phyloP scores from a whole-genome alignment of 306 rosid genomes.

The Castanea sativa region DNA sequence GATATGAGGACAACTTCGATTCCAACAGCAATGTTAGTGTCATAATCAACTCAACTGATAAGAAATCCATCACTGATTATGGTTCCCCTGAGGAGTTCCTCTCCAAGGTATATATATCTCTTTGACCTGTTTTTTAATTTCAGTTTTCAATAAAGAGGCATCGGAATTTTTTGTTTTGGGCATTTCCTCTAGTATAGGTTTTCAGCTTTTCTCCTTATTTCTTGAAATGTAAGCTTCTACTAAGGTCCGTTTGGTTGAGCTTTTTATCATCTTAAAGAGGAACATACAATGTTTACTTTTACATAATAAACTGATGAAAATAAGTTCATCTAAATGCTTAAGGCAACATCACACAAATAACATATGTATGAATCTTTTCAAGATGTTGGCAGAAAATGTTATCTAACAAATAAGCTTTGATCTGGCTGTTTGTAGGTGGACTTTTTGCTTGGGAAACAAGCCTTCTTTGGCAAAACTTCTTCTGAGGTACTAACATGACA shows the following conservation, averaged over 20 bases:
- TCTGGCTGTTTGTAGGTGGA: slow-evolving; percentile 59
- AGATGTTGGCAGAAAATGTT: background rate
- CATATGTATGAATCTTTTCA: background rate
- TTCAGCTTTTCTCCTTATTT: background rate
- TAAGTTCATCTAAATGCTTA: no score
- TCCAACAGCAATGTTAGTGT: slow-evolving; percentile 61
- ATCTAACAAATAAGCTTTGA: slow-evolving; percentile 24
- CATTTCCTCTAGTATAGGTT: background rate
- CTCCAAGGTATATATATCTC: slow-evolving; percentile 37
- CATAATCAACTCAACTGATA: slow-evolving; percentile 68
- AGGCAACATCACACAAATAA: no score
- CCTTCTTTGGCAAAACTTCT: slow-evolving; percentile 80
- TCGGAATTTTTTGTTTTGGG: background rate
- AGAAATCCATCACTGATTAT: slow-evolving; percentile 77
- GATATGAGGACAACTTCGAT: slow-evolving; percentile 93
- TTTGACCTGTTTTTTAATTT: no score
- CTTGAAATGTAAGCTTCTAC: background rate
- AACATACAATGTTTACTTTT: no score
- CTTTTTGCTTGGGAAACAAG: slow-evolving; percentile 84
- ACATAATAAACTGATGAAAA: no score
- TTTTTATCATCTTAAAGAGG: no score
- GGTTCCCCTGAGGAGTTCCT: slow-evolving; percentile 87
- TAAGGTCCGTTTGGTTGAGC: no score
- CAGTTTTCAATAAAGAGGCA: background rate
- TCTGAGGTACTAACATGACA: slow-evolving; percentile 67